A percentile compares a stretch with the other conserved stretches of the same genome.
Evolutionary conservation across 1,284 basidiomycete species (phyloP).

Genomic region (Irpex sp.): DNA sequence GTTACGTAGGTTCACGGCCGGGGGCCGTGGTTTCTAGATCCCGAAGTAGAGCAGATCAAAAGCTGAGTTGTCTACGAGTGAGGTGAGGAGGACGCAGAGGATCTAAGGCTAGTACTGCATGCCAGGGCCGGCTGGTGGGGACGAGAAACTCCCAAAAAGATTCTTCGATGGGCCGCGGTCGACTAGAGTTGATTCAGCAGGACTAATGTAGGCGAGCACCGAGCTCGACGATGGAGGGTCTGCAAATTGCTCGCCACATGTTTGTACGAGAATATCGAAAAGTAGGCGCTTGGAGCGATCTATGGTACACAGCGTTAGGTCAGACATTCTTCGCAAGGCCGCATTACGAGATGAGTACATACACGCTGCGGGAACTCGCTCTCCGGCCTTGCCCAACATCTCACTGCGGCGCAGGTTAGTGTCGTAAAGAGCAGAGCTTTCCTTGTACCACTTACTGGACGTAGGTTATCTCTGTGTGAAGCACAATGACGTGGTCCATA

Average conservation of each 20-base stretch:
- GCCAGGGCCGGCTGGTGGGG: background rate
- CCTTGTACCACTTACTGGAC: constrained; percentile 46
- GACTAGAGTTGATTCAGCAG: background rate
- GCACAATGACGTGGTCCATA: constrained; percentile 48
- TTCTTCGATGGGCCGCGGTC: constrained; percentile 2
- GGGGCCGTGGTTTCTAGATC: background rate
- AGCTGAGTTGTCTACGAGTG: background rate
- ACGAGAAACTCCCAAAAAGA: background rate
- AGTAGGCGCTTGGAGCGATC: constrained; percentile 61
- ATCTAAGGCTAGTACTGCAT: background rate
- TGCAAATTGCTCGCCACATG: constrained; percentile 25
- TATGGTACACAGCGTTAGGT: constrained; percentile 12
- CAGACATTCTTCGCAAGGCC: no score
- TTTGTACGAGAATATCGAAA: constrained; percentile 36
- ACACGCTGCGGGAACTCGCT: constrained; percentile 63
- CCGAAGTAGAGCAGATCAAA: background rate
- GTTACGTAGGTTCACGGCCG: background rate
- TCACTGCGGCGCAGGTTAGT: constrained; percentile 21
- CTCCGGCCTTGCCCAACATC: constrained; percentile 58
- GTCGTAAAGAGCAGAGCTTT: constrained; percentile 1
- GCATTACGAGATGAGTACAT: constrained; percentile 16
- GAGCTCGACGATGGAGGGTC: constrained; percentile 1
- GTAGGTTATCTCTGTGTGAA: constrained; percentile 61
- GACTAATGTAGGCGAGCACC: background rate
- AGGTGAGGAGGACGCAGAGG: background rate